Evolutionary conservation across 345 rosid genomes (phyloP), one percentile per base, ranked within the genome.

Genomic region (Brassica juncea): DNA sequence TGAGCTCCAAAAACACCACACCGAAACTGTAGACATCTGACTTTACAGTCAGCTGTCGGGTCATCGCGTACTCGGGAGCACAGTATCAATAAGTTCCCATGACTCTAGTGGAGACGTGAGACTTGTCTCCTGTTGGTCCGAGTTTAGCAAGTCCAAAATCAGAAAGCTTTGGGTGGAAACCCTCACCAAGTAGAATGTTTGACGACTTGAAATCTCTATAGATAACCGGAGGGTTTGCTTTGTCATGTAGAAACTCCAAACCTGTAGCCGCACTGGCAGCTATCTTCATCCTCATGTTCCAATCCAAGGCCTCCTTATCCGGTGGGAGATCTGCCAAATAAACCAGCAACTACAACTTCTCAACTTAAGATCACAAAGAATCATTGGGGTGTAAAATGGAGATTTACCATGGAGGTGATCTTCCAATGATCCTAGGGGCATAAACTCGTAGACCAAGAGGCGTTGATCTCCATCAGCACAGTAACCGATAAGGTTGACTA

Each of bases 61-160:
- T 96, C 99, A 96, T 96, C 78, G 99, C 98, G 68, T 96, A 96
- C 81, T 96, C 98, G 0, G 98, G 99, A 80, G 99, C 99, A 86
- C 99, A 96, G 66, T 96, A 93, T 35, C 99, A 98, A 71, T 96
- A 96, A 19, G 99, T 96, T 19, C 98, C 99, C 99, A 93, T 96
- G 47, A 96, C 99, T 83, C 99, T 88, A 66, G 99, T 95, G 71
- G 98, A 93, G 78, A 95, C 98, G 76, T 93, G 99, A 4, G 99
- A 95, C 75, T 95, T 93, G 84, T 95, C 99, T 67, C 98, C 99
- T 2, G 89, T 88, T 34, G 99, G 99, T 67, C 99, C 98, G 7
- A 95, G 95, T 85, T 95, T 95, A 47, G 99, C 98, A n/a, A 95
- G 93, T 11, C 99, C 99, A 59, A 95, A 95, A 86, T 95, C 99